Evolutionary conservation across 2,329 filamentous ascomycete species (phyloP), one percentile per base, ranked within the genome.

Genomic region (Paecilomyces dactylethromorphus): DNA sequence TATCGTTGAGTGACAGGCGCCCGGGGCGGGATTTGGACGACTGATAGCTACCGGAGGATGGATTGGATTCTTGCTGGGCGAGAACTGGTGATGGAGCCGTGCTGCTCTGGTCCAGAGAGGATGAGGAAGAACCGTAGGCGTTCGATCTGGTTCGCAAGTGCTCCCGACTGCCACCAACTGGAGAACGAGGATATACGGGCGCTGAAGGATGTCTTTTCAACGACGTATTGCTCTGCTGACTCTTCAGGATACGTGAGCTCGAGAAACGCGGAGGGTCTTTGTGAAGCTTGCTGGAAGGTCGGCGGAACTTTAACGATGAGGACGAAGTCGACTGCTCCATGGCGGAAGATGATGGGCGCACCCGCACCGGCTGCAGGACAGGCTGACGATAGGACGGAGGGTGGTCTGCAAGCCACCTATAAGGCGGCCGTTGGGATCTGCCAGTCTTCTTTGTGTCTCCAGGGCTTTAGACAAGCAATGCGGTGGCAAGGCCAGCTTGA

Each of bases 191-290:
- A 59, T 76, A 76, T 33, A 76, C 72, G 26, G 76, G 76, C 24
- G 77, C 77, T 57, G 78, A 79, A 32, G 78, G 78, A 64, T 79
- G 76, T 65, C 78, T 71, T 64, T 76, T 78, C 58, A 80, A 71
- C 55, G 75, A 75, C 52, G 71, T 72, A 62, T 69, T 71, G 65
- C 74, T 78, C 62, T 76, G 71, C 61, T 76, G 76, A 64, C 72
- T 77, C 59, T 73, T 74, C 61, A 78, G 71, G 60, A 75, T 71
- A 60, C 71, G 70, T 58, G 72, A 73, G 63, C 67, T 68, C 56
- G 65, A 64, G 60, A 75, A 73, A 60, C 72, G 74, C 59, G 76
- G 75, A 64, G 76, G 70, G 50, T 78, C 75, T 66, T 79, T 79
- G 66, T 74, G 72, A 58, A 77, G 72, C 68, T 76, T 77, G 68